Evolutionary conservation across 441 rosid genomes (phyloP).

Genomic region (Euphorbia schlechtendalii): DNA sequence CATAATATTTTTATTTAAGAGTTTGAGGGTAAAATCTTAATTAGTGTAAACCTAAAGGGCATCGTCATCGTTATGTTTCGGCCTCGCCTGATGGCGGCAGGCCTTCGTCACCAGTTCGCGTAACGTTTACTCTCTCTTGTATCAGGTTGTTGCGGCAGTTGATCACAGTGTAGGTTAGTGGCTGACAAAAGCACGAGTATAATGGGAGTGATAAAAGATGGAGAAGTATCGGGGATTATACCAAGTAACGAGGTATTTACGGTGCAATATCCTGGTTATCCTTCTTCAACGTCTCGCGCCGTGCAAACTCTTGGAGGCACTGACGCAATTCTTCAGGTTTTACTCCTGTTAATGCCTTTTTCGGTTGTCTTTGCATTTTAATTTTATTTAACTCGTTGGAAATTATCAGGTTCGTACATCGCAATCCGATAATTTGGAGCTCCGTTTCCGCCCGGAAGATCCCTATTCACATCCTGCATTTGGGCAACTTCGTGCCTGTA

Average conservation of each 20-base stretch:
- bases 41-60: too few species aligned
- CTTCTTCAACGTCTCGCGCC: slow-evolving; percentile 60
- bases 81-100: background rate
- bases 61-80: background rate
- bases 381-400: background rate
- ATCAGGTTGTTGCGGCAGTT: background rate
- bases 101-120: background rate
- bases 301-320: slow-evolving; percentile 70
- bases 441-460: slow-evolving; percentile 85
- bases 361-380: too few species aligned
- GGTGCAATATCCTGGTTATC: slow-evolving; percentile 72
- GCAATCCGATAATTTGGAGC: slow-evolving; percentile 54
- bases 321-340: slow-evolving; percentile 49
- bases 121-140: background rate
- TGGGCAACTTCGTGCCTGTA: slow-evolving; percentile 59
- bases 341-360: background rate
- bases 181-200: background rate
- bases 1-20: too few species aligned
- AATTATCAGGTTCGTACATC: slow-evolving; percentile 51
- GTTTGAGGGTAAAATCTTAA: too few species aligned
- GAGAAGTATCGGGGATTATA: slow-evolving; percentile 49
- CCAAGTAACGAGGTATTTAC: slow-evolving; percentile 50
- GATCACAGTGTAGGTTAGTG: background rate
- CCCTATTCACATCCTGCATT: slow-evolving; percentile 74
- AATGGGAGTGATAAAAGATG: slow-evolving; percentile 64